Evolutionary conservation across 129 eudicot species (phyloP), one percentile per base, ranked within the genome.

Genomic region (Artemisia argyi): DNA sequence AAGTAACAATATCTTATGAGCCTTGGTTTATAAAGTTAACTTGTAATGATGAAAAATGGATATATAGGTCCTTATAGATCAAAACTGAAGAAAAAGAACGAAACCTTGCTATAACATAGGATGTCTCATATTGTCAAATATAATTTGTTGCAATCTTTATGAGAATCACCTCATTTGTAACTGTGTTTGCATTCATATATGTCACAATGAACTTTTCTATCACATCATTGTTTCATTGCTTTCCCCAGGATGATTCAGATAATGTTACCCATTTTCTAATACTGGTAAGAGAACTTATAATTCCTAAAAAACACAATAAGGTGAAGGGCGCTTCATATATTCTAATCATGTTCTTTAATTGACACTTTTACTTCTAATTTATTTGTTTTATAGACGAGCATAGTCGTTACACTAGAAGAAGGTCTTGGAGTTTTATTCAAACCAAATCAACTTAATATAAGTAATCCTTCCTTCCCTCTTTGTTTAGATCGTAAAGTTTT

Each of bases 341-440:
- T 22, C 11, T 49, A 49, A 49, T 19, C 35, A 9, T 58, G 35
- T 58, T 9, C 13, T 58, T 58, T 11, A 22, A 20, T 11, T 7
- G 24, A 9, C 5, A 58, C 2, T 24, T 22, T 19, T 12, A 53
- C 14, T 49, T 48, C 2, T 32, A 19, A 19, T 8, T 58, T 61
- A 15, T 20, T 66, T 61, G 50, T 75, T 65, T 70, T 83, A 92
- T n/a, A n/a, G n/a, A n/a, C n/a, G n/a, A n/a, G n/a, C 75, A 78
- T 88, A 30, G 91, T 83, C 55, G 85, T 88, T 83, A 81, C 73
- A 69, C 79, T 84, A 72, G 82, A 84, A 71, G 96, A 89, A 75
- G 92, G 89, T 46, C 82, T 92, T 6, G 89, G 96, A 60, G 80
- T 86, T 63, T 75, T 86, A 44, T 81, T 84, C 71, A 86, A 82